A percentile compares a stretch with the other conserved stretches of the same genome.
phyloP scores from a whole-genome alignment of 2,329 filamentous ascomycete genomes.

The Colletotrichum paranaense region DNA sequence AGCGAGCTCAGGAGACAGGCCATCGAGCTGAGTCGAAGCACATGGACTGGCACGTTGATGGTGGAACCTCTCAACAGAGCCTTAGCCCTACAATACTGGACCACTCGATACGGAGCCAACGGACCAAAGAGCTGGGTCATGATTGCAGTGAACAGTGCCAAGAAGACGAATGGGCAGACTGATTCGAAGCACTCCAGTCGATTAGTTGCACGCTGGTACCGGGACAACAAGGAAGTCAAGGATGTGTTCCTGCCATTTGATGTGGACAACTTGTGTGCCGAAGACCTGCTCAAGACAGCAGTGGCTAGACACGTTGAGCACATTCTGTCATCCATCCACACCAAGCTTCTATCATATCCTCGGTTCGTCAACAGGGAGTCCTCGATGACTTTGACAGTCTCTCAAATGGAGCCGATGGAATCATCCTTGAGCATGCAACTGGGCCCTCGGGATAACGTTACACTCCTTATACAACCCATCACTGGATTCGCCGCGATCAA shows the following conservation, averaged over 20 bases:
- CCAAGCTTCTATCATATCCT: slow-evolving; percentile 67
- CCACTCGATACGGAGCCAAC: slow-evolving; percentile 63
- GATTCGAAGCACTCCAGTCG: slow-evolving; percentile 61
- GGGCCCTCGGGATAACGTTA: slow-evolving; percentile 69
- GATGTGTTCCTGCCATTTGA: slow-evolving; percentile 77
- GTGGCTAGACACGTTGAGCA: slow-evolving; percentile 80
- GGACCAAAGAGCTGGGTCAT: slow-evolving; percentile 91
- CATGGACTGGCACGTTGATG: slow-evolving; percentile 83
- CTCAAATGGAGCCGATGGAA: slow-evolving; percentile 70
- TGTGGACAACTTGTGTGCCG: slow-evolving; percentile 75
- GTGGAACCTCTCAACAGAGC: slow-evolving; percentile 85
- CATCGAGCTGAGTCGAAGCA: slow-evolving; percentile 71
- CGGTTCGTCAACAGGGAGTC: slow-evolving; percentile 72
- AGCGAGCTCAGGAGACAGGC: slow-evolving; percentile 85
- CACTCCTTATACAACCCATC: slow-evolving; percentile 78
- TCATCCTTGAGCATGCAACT: slow-evolving; percentile 78
- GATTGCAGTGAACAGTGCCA: slow-evolving; percentile 80
- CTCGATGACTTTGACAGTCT: slow-evolving; percentile 67
- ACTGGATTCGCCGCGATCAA: slow-evolving; percentile 81
- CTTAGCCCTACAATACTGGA: slow-evolving; percentile 93
- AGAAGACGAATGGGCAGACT: slow-evolving; percentile 51
- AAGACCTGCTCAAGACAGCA: slow-evolving; percentile 77
- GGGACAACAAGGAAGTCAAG: slow-evolving; percentile 80
- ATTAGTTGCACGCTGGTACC: slow-evolving; percentile 82
- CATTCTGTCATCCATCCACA: slow-evolving; percentile 75